Conservation (phyloP, 2,329 filamentous ascomycete genomes). For the Pseudogymnoascus sp. region DNA sequence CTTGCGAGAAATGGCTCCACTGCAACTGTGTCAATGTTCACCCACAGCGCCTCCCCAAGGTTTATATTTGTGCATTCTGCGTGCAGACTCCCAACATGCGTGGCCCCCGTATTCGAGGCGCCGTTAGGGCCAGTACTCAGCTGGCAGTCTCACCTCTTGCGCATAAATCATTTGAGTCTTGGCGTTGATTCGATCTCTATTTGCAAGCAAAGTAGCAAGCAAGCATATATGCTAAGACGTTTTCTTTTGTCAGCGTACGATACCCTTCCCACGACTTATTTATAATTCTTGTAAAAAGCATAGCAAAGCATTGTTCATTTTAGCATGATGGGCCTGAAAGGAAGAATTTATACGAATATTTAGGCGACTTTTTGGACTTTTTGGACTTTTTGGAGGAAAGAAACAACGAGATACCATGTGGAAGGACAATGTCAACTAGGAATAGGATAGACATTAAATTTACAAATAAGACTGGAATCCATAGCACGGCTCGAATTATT, state of each 20-base stretch:
- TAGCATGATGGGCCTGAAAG: background rate
- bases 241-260: constrained; percentile 5
- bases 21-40: constrained; percentile 56
- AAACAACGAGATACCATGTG: background rate
- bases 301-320: constrained; percentile 1
- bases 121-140: constrained; percentile 16
- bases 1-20: constrained; percentile 59
- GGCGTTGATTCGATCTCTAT: constrained; percentile 29
- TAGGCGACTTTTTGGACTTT: background rate
- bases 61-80: constrained; percentile 59
- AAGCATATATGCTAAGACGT: background rate
- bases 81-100: constrained; percentile 51
- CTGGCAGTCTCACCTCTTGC: constrained; percentile 34
- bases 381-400: background rate
- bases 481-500: background rate
- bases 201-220: background rate
- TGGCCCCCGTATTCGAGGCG: constrained; percentile 40
- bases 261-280: constrained; percentile 8
- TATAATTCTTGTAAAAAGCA: background rate
- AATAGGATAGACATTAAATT: background rate
- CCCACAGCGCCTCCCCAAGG: constrained; percentile 45
- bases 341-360: background rate
- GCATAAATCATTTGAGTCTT: constrained; percentile 38
- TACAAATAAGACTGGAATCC: background rate
- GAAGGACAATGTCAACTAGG: background rate